Percentiles rank a stretch among this genome's conserved stretches.
Conservation (phyloP, 495 filamentous ascomycete species). For the Elaphomyces granulatus region DNA sequence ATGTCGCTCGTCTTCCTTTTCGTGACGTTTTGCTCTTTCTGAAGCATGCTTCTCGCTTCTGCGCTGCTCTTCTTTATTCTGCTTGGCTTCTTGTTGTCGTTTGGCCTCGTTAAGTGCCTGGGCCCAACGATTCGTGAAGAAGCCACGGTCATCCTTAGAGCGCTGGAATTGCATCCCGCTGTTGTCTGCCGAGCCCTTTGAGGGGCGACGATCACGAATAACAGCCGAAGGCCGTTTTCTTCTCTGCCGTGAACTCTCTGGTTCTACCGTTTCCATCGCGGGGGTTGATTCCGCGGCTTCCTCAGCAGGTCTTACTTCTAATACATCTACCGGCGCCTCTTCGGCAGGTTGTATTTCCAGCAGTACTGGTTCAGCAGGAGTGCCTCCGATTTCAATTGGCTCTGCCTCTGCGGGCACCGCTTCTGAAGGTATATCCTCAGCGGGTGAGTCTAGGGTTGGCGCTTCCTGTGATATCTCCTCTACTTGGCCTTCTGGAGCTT, state of each 20-base stretch:
- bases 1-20: constrained; percentile 7
- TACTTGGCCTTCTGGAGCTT: too few relatives aligned
- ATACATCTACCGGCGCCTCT: constrained; percentile 4
- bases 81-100: constrained; percentile 26
- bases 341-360: too few relatives aligned
- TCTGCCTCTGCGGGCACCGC: too few relatives aligned
- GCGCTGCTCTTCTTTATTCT: constrained; percentile 11
- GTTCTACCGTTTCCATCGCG: too few relatives aligned
- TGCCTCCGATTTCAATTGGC: too few relatives aligned
- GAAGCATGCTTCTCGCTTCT: too few relatives aligned
- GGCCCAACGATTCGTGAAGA: constrained; percentile 27
- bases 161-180: too few relatives aligned
- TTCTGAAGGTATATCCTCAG: too few relatives aligned
- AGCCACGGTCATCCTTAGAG: constrained; percentile 22
- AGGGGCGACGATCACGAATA: constrained; percentile 6
- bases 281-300: constrained; percentile 6
- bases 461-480: too few relatives aligned
- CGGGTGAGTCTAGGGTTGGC: too few relatives aligned
- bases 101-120: constrained; percentile 27
- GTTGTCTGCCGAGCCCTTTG: constrained; percentile 7
- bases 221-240: constrained; percentile 6
- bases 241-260: too few relatives aligned
- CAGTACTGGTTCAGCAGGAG: too few relatives aligned
- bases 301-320: constrained; percentile 3
- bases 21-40: background rate